Evolutionary conservation across 2,329 filamentous ascomycete species (phyloP).

Genomic region (Cytospora schulzeri): DNA sequence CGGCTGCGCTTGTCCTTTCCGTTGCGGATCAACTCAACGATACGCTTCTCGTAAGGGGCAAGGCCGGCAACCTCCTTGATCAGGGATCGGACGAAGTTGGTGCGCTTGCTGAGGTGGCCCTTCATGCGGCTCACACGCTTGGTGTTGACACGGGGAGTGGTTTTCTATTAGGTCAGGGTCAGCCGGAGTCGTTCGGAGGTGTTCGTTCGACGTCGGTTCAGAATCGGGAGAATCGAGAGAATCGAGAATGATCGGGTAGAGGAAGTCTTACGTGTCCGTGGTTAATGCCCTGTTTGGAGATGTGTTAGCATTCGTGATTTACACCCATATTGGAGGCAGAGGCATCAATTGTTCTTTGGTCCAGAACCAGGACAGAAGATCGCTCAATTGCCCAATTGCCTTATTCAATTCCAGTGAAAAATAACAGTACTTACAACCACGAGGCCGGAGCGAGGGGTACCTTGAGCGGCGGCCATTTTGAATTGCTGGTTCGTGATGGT

Average conservation of each 20-base stretch:
- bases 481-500: not conserved
- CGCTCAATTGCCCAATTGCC: not conserved
- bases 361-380: not conserved
- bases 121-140: slow-evolving; percentile 9
- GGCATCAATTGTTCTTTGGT: not conserved
- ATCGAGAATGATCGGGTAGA: not conserved
- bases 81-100: not conserved
- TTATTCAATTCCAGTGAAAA: not conserved
- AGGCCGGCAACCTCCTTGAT: not conserved
- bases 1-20: not conserved
- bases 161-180: slow-evolving; percentile 7
- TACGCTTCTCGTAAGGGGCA: not conserved
- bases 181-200: not conserved
- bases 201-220: not conserved
- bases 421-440: slow-evolving; percentile 1
- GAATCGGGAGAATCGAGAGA: not conserved
- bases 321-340: not conserved
- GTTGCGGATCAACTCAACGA: not conserved
- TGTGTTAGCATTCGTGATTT: not conserved
- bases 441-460: slow-evolving; percentile 9
- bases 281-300: not conserved
- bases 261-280: not conserved
- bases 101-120: not conserved
- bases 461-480: slow-evolving; percentile 14
- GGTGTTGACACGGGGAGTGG: slow-evolving; percentile 6